These are phyloP conservation scores for Coffea humblotiana DNA, from an alignment of 305 asterid species.

Conservation along the genomic window DNA sequence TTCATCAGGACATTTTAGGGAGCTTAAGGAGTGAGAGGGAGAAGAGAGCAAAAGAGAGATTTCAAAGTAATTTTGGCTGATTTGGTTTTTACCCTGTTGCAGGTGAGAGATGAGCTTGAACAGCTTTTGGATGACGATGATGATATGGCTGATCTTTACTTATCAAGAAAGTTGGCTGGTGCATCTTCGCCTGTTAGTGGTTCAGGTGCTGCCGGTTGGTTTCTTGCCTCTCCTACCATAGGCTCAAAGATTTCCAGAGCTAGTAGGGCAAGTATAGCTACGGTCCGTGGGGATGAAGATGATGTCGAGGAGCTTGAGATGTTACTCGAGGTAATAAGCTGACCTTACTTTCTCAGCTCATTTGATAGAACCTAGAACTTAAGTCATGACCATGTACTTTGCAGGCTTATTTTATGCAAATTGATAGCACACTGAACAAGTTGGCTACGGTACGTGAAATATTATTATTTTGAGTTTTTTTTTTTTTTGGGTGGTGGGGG, in stretches of 20 bases:
- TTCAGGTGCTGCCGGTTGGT: slow-evolving; percentile 78
- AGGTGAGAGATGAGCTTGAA: slow-evolving; percentile 97
- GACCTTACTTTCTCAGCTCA: background rate
- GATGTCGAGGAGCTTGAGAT: slow-evolving; percentile 96
- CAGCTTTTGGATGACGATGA: slow-evolving; percentile 96
- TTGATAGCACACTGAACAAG: slow-evolving; percentile 86
- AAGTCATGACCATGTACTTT: slow-evolving; percentile 10
- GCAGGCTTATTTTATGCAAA: slow-evolving; percentile 97
- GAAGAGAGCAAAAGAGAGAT: background rate
- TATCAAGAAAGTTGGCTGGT: slow-evolving; percentile 73
- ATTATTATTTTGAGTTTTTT: background rate
- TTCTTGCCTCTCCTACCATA: slow-evolving; percentile 73
- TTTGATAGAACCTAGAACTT: background rate
- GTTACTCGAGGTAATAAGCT: slow-evolving; percentile 74
- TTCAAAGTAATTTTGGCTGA: slow-evolving; percentile 5
- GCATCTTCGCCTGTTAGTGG: slow-evolving; percentile 76
- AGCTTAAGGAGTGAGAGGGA: background rate
- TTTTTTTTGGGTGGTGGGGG: no score
- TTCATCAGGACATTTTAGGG: background rate
- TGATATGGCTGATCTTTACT: slow-evolving; percentile 96
- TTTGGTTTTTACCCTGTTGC: slow-evolving; percentile 25
- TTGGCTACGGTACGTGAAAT: slow-evolving; percentile 64
- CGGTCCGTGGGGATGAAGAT: slow-evolving; percentile 79
- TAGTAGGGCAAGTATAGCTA: slow-evolving; percentile 83
- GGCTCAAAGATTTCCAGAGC: slow-evolving; percentile 92